These are phyloP conservation scores for Laetiporus sulphureus DNA, from an alignment of 1,284 basidiomycete species.

Conservation along the genomic window DNA sequence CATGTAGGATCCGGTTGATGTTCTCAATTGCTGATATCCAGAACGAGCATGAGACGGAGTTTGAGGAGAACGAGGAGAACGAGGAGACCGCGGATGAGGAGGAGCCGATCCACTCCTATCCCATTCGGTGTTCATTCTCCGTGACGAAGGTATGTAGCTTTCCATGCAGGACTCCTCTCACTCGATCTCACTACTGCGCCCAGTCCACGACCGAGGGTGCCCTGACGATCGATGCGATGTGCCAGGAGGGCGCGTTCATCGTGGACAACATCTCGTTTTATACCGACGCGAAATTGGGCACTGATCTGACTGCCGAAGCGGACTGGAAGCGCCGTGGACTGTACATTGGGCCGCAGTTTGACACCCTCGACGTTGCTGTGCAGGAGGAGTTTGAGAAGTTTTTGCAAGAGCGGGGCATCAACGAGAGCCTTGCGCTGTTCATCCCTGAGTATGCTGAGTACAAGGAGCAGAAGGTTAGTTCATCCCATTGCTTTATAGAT, in stretches of 20 bases:
- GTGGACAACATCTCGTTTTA: slow-evolving; percentile 92
- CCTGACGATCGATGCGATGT: slow-evolving; percentile 74
- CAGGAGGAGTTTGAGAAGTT: slow-evolving; percentile 85
- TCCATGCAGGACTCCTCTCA: no score
- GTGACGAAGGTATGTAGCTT: slow-evolving; percentile 77
- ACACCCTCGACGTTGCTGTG: slow-evolving; percentile 81
- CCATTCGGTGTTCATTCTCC: slow-evolving; percentile 73
- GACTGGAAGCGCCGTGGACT: slow-evolving; percentile 90
- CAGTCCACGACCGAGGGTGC: slow-evolving; percentile 43
- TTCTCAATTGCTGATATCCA: slow-evolving; percentile 82
- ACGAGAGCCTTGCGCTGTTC: slow-evolving; percentile 76
- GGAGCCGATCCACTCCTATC: slow-evolving; percentile 42
- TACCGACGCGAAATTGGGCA: slow-evolving; percentile 65
- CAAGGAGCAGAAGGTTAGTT: slow-evolving; percentile 79
- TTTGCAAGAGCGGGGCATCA: slow-evolving; percentile 83
- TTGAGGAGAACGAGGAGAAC: slow-evolving; percentile 30
- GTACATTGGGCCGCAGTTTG: slow-evolving; percentile 92
- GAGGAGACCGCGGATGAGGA: slow-evolving; percentile 38
- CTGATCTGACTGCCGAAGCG: slow-evolving; percentile 78
- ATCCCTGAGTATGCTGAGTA: slow-evolving; percentile 79
- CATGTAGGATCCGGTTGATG: slow-evolving; percentile 63
- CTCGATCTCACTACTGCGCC: no score
- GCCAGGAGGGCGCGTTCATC: slow-evolving; percentile 79
- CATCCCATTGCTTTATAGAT: no score
- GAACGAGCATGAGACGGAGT: slow-evolving; percentile 39